Percentiles rank a stretch among this genome's conserved stretches.
Evolutionary conservation across 2,329 filamentous ascomycete genomes (phyloP).

Genomic region (Fusarium sp.): DNA sequence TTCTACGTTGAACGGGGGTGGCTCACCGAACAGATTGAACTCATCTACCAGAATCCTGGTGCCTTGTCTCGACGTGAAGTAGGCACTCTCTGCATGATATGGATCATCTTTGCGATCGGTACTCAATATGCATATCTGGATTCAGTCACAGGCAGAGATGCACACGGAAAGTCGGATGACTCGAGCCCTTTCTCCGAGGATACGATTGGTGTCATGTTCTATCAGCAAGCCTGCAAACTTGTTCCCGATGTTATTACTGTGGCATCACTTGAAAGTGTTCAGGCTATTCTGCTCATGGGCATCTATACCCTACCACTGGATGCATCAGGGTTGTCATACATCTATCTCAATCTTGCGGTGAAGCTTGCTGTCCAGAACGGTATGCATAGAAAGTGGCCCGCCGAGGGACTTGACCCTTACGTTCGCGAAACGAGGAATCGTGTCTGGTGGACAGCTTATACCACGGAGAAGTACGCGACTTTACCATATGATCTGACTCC

Average conservation of each 20-base stretch:
- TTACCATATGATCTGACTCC: not conserved
- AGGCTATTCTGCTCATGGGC: slow-evolving; percentile 66
- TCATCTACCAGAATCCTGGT: slow-evolving; percentile 55
- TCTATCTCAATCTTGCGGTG: slow-evolving; percentile 66
- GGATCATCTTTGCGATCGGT: slow-evolving; percentile 61
- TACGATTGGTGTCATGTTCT: slow-evolving; percentile 66
- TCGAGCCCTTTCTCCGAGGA: slow-evolving; percentile 58
- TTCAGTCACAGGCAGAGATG: slow-evolving; percentile 40
- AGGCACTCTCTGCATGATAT: slow-evolving; percentile 57
- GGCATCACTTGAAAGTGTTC: slow-evolving; percentile 67
- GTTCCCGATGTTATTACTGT: slow-evolving; percentile 67
- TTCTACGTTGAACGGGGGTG: slow-evolving; percentile 60
- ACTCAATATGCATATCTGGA: slow-evolving; percentile 64
- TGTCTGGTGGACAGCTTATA: slow-evolving; percentile 68
- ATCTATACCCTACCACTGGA: slow-evolving; percentile 67
- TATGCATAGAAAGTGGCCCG: slow-evolving; percentile 65
- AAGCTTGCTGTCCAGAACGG: slow-evolving; percentile 70
- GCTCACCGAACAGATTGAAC: slow-evolving; percentile 55
- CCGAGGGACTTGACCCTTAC: slow-evolving; percentile 58
- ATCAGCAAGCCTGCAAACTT: slow-evolving; percentile 65
- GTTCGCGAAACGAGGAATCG: slow-evolving; percentile 65
- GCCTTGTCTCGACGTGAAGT: slow-evolving; percentile 55
- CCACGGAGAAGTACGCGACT: slow-evolving; percentile 62
- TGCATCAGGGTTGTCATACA: slow-evolving; percentile 66
- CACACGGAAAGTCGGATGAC: slow-evolving; percentile 35